phyloP scores from a whole-genome alignment of 163 green algal species.

The Prototheca wickerhamii region DNA sequence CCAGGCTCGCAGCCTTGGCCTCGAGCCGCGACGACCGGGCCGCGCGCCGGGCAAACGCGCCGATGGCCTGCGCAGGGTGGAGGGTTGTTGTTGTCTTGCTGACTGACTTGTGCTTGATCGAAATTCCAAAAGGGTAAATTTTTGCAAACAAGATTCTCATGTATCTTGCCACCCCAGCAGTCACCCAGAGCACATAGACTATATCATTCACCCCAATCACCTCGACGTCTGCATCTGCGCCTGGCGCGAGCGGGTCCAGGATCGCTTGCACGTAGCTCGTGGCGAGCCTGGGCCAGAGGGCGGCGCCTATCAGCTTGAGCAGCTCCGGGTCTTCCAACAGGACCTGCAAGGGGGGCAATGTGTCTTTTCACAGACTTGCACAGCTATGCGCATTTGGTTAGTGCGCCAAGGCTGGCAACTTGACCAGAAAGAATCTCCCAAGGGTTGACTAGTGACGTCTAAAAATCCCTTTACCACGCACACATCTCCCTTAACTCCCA shows the following conservation, averaged over 20 bases:
- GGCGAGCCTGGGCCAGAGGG: constrained; percentile 15
- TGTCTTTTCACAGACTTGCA: too few relatives aligned
- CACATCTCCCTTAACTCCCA: background rate
- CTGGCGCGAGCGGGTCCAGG: constrained; percentile 1
- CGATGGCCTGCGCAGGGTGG: background rate
- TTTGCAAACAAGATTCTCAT: too few relatives aligned
- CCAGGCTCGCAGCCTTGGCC: constrained; percentile 20
- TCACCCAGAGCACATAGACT: too few relatives aligned
- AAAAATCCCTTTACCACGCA: background rate
- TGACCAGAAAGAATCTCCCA: background rate
- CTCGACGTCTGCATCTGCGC: background rate
- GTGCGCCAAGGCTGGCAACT: background rate
- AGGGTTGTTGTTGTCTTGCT: background rate
- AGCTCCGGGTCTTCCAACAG: background rate
- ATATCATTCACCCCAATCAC: too few relatives aligned
- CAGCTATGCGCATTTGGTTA: too few relatives aligned
- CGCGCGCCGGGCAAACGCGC: background rate
- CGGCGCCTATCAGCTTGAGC: constrained; percentile 12
- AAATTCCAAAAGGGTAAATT: too few relatives aligned
- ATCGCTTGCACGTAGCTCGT: background rate
- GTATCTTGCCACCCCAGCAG: too few relatives aligned
- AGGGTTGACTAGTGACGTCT: background rate
- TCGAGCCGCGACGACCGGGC: constrained; percentile 13
- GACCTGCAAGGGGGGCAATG: too few relatives aligned
- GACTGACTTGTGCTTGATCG: too few relatives aligned